phyloP scores from a whole-genome alignment of 2,329 filamentous ascomycete species.

The Neobulgaria alba region DNA sequence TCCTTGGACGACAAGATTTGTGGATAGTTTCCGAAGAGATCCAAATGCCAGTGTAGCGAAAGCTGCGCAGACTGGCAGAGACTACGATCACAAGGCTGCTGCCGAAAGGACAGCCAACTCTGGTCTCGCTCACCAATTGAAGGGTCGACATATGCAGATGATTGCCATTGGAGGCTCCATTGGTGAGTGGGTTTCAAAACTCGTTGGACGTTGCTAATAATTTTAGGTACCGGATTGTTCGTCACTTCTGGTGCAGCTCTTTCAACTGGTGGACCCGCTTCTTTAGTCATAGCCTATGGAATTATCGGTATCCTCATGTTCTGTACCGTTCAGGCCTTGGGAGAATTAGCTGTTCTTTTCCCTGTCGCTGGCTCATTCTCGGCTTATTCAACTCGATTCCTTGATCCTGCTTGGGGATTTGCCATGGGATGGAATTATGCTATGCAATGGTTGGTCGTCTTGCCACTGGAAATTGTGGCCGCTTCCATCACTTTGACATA shows the following conservation, averaged over 20 bases:
- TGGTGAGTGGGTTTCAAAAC: conserved; percentile 37
- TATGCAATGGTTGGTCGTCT: conserved; percentile 75
- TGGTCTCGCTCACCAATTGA: conserved; percentile 67
- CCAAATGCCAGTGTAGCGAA: conserved; percentile 38
- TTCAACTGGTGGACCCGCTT: conserved; percentile 65
- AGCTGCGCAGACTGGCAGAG: conserved; percentile 9
- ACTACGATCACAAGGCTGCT: conserved; percentile 55
- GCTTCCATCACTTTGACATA: conserved; percentile 77
- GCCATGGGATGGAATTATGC: conserved; percentile 93
- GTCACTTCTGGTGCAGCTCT: conserved; percentile 71
- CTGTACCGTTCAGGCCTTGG: conserved; percentile 83
- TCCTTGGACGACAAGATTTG: conserved; percentile 15
- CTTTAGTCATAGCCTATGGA: conserved; percentile 66
- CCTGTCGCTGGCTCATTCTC: conserved; percentile 90
- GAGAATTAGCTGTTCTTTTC: conserved; percentile 84
- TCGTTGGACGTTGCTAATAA: conserved; percentile 1
- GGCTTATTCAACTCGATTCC: conserved; percentile 81
- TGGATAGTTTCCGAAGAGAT: conserved; percentile 26
- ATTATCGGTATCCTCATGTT: conserved; percentile 84
- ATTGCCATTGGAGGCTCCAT: conserved; percentile 94
- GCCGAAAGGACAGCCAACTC: conserved; percentile 60
- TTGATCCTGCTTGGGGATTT: conserved; percentile 92
- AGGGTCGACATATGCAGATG: conserved; percentile 88
- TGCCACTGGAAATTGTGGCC: conserved; percentile 81
- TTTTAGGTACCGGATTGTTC: conserved; percentile 69